Base-by-base conservation (phyloP, 805 yeast species). In the Kodamaea restingae region DNA sequence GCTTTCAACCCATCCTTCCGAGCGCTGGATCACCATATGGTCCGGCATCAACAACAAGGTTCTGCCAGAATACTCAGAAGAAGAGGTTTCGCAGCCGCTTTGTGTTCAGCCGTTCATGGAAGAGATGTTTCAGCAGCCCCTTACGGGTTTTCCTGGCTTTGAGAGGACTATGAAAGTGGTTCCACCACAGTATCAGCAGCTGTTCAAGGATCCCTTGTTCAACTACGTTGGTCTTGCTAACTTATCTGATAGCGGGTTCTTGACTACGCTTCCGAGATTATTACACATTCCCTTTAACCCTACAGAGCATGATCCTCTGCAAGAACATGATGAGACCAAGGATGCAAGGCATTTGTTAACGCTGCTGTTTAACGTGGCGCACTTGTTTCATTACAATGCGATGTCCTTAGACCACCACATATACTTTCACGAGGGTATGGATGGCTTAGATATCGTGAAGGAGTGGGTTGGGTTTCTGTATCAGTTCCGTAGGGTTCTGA, bases 321-420 rank as follows among this genome's bases (percentile, higher is more conserved):
- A 54, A 37, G 65, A 57, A 15, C 64, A 50, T 28, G 71, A 68
- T 45, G 51, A 52, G 25, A 45, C 38, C 12, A 54, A 50, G 29
- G 69, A 66, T 40, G 70, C 71, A 1, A 15, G 35, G 10, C 43
- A 55, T n/a, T 18, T 62, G 32, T 48, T 68, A 49, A 45, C 52
- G 10, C 36, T 41, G 12, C 59, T 70, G 10, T 43, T 68, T 28
- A 57, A 61, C 39, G 56, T 61, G n/a, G 48, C 65, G 17, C 67
- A 58, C 39, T 35, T 67, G 9, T 65, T 57, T 46, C 73, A 68
- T 45, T 68, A 68, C 50, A 63, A 61, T 39, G 73, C 73, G 18
- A 67, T 68, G 73, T 64, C 71, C 4, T 48, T 68, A 20, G 73
- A 67, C 47, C 73, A 68, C 50, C 72, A 67, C 45, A 54, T 68